phyloP scores from a whole-genome alignment of 345 rosid genomes.

The Turritis glabra region DNA sequence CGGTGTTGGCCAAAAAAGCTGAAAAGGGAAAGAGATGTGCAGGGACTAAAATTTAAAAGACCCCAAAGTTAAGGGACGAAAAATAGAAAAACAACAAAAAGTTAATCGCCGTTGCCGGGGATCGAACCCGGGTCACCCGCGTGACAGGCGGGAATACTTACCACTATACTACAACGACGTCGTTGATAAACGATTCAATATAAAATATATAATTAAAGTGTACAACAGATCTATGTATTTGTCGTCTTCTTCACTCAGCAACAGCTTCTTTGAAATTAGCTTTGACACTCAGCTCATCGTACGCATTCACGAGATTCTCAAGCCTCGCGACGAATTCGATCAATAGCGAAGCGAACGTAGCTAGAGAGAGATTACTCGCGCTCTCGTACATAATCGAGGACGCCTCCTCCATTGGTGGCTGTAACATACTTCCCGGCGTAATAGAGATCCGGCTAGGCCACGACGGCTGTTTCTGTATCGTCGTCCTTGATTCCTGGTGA shows the following conservation, averaged over 20 bases:
- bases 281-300: slow-evolving; percentile 59
- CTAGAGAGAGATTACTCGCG: slow-evolving; percentile 78
- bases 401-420: slow-evolving; percentile 37
- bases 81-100: neutral
- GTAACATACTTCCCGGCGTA: slow-evolving; percentile 30
- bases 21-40: neutral
- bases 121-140: slow-evolving; percentile 95
- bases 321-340: slow-evolving; percentile 88
- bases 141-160: slow-evolving; percentile 92
- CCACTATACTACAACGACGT: slow-evolving; percentile 93
- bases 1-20: neutral
- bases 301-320: slow-evolving; percentile 61
- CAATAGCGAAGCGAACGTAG: slow-evolving; percentile 75
- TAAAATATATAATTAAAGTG: too few species aligned
- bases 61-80: neutral
- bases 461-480: slow-evolving; percentile 49
- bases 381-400: slow-evolving; percentile 58
- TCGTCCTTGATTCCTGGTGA: neutral
- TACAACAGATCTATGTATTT: too few species aligned
- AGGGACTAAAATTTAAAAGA: neutral
- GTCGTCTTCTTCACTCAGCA: neutral
- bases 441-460: slow-evolving; percentile 48
- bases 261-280: slow-evolving; percentile 65
- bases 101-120: slow-evolving; percentile 74
- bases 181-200: neutral